Base-by-base conservation (phyloP, 805 yeast genomes). In the Candida orba region DNA sequence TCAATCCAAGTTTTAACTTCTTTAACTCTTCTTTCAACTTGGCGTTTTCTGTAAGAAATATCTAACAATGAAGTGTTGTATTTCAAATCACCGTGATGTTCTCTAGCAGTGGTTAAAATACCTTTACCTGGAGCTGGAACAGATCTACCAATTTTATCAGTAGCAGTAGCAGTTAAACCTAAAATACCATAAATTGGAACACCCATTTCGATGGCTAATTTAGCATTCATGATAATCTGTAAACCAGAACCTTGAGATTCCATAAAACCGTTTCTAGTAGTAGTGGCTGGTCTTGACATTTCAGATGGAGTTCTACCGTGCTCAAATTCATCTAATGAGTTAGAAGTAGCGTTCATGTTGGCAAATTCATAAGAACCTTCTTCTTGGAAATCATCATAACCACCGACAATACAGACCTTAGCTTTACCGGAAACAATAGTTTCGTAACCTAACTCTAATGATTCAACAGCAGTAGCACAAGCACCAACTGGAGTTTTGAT, bases 81-180 rank as follows among this genome's bases (percentile, higher is more conserved):
- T 68, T 84, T 82, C 72, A 82, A 73, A 57, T 74, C 76, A 56
- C 89, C 86, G 56, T 83, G 91, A 62, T 81, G 79, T 72, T 95
- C 99, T 62, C 95, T 83, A 46, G 99, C 99, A 62, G 96, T 88
- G 49, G 99, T 93, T 75, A 93, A 77, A 54, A 93, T 85, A 83
- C 99, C 99, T 73, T 91, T 88, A 67, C 99, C 99, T 70, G 99
- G 99, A 63, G 99, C 99, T 53, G 99, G 99, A 54, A 93, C 91
- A 40, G 98, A 90, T 72, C 97, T 84, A 64, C 98, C 97, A 65
- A 91, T 91, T 81, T 90, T 95, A 69, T 93, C 99, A 48, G 95
- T 79, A 42, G 99, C 99, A 60, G 98, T 95, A 44, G 96, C 91
- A 45, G 96, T 77, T 77, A 90, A 71, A 43, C 95, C 99, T 57